Conservation (phyloP, 257 asterid genomes). For the Eustoma russellianum region DNA sequence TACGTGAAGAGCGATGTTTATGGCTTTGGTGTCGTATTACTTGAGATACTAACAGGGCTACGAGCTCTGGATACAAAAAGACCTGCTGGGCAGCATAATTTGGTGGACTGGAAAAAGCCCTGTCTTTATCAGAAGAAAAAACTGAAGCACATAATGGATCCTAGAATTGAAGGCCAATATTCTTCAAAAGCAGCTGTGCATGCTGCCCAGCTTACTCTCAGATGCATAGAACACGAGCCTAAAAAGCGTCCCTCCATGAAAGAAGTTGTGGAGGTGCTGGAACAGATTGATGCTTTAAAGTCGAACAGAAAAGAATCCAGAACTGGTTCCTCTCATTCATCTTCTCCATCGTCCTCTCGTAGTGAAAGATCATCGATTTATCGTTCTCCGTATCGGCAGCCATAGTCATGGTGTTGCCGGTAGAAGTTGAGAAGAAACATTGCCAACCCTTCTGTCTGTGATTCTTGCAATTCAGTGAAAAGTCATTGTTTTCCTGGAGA, state of each 20-base stretch:
- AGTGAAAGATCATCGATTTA: neutral
- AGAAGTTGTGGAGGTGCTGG: constrained; percentile 33
- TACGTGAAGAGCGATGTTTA: constrained; percentile 39
- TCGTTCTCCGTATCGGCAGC: constrained; percentile 12
- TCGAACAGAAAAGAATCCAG: constrained; percentile 18
- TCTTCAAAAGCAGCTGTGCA: constrained; percentile 23
- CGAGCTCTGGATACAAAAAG: constrained; percentile 30
- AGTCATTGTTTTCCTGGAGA: too few relatives aligned
- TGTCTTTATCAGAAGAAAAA: constrained; percentile 18
- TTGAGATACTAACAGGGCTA: constrained; percentile 33
- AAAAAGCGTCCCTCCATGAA: constrained; percentile 37
- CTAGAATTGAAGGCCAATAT: constrained; percentile 35
- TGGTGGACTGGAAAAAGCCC: constrained; percentile 31
- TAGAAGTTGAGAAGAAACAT: neutral
- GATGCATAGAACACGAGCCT: constrained; percentile 33
- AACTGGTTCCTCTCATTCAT: constrained; percentile 1
- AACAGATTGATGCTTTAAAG: constrained; percentile 25
- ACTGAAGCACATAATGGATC: constrained; percentile 30
- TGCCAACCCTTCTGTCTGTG: too few relatives aligned
- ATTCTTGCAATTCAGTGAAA: too few relatives aligned
- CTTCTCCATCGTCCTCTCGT: constrained; percentile 6
- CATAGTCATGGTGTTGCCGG: constrained; percentile 13
- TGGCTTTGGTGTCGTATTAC: constrained; percentile 43
- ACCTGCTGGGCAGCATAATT: constrained; percentile 23
- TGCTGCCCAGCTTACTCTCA: constrained; percentile 26